Base-by-base conservation (phyloP, 75 land plant genomes). In the Ceratopteris richardii region DNA sequence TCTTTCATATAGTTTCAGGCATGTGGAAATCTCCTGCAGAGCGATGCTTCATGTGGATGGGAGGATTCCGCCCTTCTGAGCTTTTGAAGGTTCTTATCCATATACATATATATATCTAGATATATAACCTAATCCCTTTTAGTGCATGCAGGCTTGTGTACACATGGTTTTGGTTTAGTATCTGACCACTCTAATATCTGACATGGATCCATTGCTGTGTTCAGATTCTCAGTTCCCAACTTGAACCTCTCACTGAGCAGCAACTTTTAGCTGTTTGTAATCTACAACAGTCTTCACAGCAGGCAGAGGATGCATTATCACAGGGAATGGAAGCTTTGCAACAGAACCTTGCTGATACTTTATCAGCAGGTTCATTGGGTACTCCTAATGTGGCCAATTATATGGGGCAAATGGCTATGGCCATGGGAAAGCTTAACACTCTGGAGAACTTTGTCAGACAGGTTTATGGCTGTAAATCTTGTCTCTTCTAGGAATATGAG, bases 21-120 rank as follows among this genome's bases (percentile, higher is more conserved):
- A 79, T 79, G 76, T 90, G 96, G 96, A 84, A 67, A 44, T 81
- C 96, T 30, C 57, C 84, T 56, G 79, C 93, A 16, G 96, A 90
- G 37, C 82, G 88, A 2, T 87, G 86, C 47, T 90, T 87, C 56
- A 80, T 79, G 41, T 90, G 96, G 96, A 87, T 90, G 64, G 96
- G 96, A 26, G 96, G 96, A 42, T 87, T 83, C 62, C 85, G 96
- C 23, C 96, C 96, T 30, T 90, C 96, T 29, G 96, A 90, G 59
- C 80, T 90, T 46, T 61, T 90, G 33, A 84, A 87, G 81, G 96
- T 90, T 56, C 48, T 10, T 66, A 10, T 23, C 14, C 18, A 5
- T 46, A 14, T 46, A 17, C 18, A 46, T 46, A 17, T 46, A 6
- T 21, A 46, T 18, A 14, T 17, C 5, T 17, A 46, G 14, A 14